These are phyloP conservation scores for Debaryomyces psychrophilus DNA, from an alignment of 1,139 yeast genomes.

Conservation along the genomic window DNA sequence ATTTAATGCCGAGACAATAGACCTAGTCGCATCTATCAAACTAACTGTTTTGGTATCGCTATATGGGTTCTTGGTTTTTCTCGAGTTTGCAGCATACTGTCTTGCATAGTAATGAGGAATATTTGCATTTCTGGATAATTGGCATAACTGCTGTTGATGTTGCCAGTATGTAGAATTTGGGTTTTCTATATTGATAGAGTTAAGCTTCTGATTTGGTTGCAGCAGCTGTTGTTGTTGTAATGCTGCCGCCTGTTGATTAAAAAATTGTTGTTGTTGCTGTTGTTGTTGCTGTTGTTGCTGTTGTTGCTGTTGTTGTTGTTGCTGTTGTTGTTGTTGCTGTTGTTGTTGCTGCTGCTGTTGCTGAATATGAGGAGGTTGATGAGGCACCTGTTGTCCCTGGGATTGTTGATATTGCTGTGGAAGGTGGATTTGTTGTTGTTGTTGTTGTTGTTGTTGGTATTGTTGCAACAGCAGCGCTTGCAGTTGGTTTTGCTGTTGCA, in stretches of 20 bases:
- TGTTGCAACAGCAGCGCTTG: conserved; percentile 34
- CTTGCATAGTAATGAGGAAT: conserved; percentile 90
- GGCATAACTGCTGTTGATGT: conserved; percentile 81
- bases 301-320: conserved; percentile 29
- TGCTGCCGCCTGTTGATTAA: conserved; percentile 5
- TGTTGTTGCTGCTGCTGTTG: conserved; percentile 25
- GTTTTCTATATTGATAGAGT: conserved; percentile 46
- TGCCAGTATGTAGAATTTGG: conserved; percentile 74
- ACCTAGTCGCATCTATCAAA: conserved; percentile 59
- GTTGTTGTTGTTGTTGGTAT: conserved; percentile 29
- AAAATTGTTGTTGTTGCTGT: conserved; percentile 24
- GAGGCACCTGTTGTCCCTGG: conserved; percentile 23
- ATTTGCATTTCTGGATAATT: conserved; percentile 71
- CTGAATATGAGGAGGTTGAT: conserved; percentile 28
- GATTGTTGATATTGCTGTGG: conserved; percentile 24
- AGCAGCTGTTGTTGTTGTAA: conserved; percentile 25
- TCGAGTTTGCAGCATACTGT: conserved; percentile 82
- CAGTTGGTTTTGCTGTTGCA: conserved; percentile 34
- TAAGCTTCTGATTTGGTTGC: conserved; percentile 32
- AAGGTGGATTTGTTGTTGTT: conserved; percentile 26
- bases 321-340: conserved; percentile 28
- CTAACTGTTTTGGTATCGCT: conserved; percentile 47
- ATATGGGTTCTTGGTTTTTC: conserved; percentile 54
- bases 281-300: conserved; percentile 26
- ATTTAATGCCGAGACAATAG: conserved; percentile 46